Base-by-base conservation (phyloP, 2,329 filamentous ascomycete genomes). In the Penicillium verrucosum region DNA sequence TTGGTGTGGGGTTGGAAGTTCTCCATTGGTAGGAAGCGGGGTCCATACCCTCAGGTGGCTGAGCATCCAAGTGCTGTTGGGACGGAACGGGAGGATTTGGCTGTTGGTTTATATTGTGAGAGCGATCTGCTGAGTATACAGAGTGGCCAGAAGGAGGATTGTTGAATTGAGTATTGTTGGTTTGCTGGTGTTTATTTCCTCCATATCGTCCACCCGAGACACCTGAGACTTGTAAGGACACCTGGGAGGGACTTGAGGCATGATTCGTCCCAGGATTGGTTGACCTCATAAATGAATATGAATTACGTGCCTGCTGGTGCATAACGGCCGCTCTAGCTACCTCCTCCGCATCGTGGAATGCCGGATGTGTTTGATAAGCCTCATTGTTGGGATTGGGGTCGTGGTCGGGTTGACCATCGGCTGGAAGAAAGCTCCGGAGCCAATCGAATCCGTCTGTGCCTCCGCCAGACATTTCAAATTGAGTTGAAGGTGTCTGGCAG, bases 281-380 rank as follows among this genome's bases (percentile, higher is more conserved):
- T 30, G 50, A 12, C 14, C 32, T 38, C 38, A 38, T 30, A 12
- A 23, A 46, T 3, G 25, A 29, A 44, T 52, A 30, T 23, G 44
- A 23, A 6, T 18, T 36, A 5, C 23, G 40, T 6, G 34, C 10
- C 27, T 47, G 25, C n/a, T 38, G 52, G 8, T 38, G 36, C 23
- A 30, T 53, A 40, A 56, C 9, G 6, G 54, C 48, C 16, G 30
- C 40, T 21, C 43, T 51, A 10, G 46, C 50, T 10, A 53, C 45
- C 4, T 46, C 42, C 18, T 42, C 56, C 32, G 59, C 45, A 52
- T 56, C 48, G 23, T 51, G 44, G 29, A 57, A 60, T 9, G 42
- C 44, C 48, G 57, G 43, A 56, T 61, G 66, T 32, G 52, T 34
- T 18, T 34, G 27, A 18, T 41, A 12, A 14, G 21, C 37, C 14